Evolutionary conservation across 2,329 filamentous ascomycete species (phyloP), one percentile per base, ranked within the genome.

Genomic region (Chrysoporthe puriensis): DNA sequence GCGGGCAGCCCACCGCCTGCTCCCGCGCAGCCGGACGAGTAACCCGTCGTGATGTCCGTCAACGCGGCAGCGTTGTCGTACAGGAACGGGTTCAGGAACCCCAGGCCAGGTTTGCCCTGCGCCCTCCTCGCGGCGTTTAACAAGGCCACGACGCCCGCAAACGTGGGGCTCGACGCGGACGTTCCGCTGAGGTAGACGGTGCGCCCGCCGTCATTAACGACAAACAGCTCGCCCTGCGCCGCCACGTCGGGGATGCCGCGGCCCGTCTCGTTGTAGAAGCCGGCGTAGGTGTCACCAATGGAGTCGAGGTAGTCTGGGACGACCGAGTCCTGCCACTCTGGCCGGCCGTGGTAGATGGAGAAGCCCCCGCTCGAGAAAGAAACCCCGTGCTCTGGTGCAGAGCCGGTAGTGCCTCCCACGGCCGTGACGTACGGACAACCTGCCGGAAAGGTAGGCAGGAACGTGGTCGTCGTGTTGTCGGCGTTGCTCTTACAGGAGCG

Each of bases 401-500:
- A 72, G 16, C 62, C 82, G 68, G 80, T 78, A 0, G 86, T 88
- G 1, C 83, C 86, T 21, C 86, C 86, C 9, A 88, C 85, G 0
- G 83, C 76, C 0, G 86, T 88, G 52, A 88, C 83, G 68, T 84
- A 88, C 0, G 86, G 86, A 72, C 86, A 77, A 4, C 73, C 73
- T 0, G 74, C 76, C 1, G 76, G 76, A 71, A 72, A 72, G 50
- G 56, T 71, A 6, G 71, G 66, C 61, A 34, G 66, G 63, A 69
- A 69, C 8, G 48, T 63, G 9, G 58, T 62, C 21, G 68, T 68
- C 4, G 63, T 54, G 66, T 70, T 68, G 66, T 70, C 68, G 32
- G 5, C 54, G 60, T 68, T 68, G 66, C 62, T 63, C 46, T 50
- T 69, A 63, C 68, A 70, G 1, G 63, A 36, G 4, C 26, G 46